Base-by-base conservation (phyloP, 768 basidiomycete genomes). In the Kwoniella dejecticola region DNA sequence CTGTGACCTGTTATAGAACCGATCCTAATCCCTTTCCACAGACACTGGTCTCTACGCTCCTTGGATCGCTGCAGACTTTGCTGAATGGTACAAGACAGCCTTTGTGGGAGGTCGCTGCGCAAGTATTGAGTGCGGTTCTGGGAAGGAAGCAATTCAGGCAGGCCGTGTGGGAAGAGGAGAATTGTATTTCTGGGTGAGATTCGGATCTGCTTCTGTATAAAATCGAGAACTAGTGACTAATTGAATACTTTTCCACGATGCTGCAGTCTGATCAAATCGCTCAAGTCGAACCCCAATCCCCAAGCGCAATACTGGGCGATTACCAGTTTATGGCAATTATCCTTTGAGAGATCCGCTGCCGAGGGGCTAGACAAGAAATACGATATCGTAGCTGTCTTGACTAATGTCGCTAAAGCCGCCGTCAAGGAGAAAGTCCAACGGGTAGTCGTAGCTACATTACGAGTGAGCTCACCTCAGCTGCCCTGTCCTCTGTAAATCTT, bases 341-440 rank as follows among this genome's bases (percentile, higher is more conserved):
- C 92, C 0, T 99, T 96, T 65, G 92, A 99, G 74, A 83, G 86
- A 70, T 84, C 87, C 36, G 83, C 96, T 29, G 89, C 94, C 0
- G 86, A 89, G 65, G 84, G 90, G 52, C 86, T 97, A 72, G 90
- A 97, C 80, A 87, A 87, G 81, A 89, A 88, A 78, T 95, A 87
- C 77, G 90, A 95, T 73, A 83, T 97, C 33, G 87, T 96, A 68
- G 90, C 92, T 24, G 81, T 90, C 23, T 82, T 99, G 38, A 86
- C 88, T 30, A 85, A 88, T 46, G 85, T 91, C 38, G 92, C 92
- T 2, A 90, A 94, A 75, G 84, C 82, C 5, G 94, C 94, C 4
- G 89, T 90, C 30, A 99, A 99, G 79, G 95, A 98, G 81, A 99
- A 99, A 79, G 91, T 99, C 27, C 89, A 91, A 63, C 87, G 96